Evolutionary conservation across 2,329 filamentous ascomycete species (phyloP).

Genomic region (Pseudocercospora musae): DNA sequence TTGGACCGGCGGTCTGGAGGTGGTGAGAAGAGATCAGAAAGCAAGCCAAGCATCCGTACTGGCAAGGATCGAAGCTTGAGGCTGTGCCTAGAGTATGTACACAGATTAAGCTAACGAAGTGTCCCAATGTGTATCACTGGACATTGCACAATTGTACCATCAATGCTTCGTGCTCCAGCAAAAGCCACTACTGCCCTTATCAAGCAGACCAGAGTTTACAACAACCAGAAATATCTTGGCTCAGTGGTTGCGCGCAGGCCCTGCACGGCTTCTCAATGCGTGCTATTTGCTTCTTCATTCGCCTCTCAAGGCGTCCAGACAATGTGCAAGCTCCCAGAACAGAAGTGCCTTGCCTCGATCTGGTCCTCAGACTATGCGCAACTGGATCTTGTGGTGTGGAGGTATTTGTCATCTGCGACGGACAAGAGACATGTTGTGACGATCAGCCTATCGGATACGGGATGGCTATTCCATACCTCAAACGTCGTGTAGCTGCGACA

Average conservation of each 20-base stretch:
- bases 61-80: background rate
- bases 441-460: background rate
- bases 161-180: background rate
- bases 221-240: too few species aligned
- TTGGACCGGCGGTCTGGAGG: slow-evolving; percentile 53
- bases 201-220: background rate
- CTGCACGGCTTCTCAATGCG: too few species aligned
- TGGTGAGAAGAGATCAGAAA: slow-evolving; percentile 11
- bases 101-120: background rate
- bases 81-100: too few species aligned
- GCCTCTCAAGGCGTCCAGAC: background rate
- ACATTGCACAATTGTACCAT: background rate
- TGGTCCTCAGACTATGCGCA: background rate
- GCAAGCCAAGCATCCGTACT: background rate
- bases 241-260: too few species aligned
- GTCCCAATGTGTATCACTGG: background rate
- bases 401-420: background rate
- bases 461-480: background rate
- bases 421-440: background rate
- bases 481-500: background rate
- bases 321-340: background rate
- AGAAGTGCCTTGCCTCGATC: background rate
- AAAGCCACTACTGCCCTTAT: background rate
- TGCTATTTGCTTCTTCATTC: background rate
- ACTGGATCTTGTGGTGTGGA: background rate